These are phyloP conservation scores for Alternaria novae-zelandiae DNA, from an alignment of 2,329 filamentous ascomycete species.

Conservation along the genomic window DNA sequence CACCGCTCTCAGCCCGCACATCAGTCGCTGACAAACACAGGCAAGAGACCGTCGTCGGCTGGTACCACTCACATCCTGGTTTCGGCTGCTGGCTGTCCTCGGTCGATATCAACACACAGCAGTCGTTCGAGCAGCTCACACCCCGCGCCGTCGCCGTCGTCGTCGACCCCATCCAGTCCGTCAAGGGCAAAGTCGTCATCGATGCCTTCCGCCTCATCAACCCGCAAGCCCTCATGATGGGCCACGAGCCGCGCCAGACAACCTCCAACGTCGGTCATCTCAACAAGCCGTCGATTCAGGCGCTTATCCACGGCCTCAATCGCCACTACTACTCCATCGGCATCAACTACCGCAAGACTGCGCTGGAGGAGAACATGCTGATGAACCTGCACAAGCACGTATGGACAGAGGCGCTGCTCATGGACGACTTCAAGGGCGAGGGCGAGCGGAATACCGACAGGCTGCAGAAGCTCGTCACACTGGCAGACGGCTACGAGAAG, in stretches of 20 bases:
- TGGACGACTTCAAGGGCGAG: conserved; percentile 92
- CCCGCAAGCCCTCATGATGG: conserved; percentile 96
- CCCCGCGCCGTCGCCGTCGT: conserved; percentile 96
- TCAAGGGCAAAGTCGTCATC: conserved; percentile 99
- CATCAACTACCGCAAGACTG: conserved; percentile 98
- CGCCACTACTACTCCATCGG: conserved; percentile 99
- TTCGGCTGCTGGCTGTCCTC: conserved; percentile 99
- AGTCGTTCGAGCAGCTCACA: conserved; percentile 99
- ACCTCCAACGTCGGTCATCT: conserved; percentile 97
- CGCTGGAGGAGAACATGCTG: conserved; percentile 97
- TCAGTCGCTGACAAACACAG: conserved; percentile 55
- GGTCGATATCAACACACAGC: conserved; percentile 99
- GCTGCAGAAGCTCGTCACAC: conserved; percentile 81
- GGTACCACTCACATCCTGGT: conserved; percentile 99
- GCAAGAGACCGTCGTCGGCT: conserved; percentile 95
- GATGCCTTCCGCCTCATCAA: conserved; percentile 99
- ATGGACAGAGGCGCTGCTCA: conserved; percentile 96
- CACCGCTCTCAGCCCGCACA: background rate
- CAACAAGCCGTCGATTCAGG: conserved; percentile 99
- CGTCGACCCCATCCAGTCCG: conserved; percentile 97
- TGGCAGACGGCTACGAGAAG: conserved; percentile 98
- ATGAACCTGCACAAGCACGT: conserved; percentile 99
- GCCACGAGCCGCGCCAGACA: conserved; percentile 95
- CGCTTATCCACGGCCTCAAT: conserved; percentile 96
- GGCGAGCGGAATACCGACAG: conserved; percentile 85